Percentiles rank a stretch among this genome's conserved stretches.
Evolutionary conservation across 768 basidiomycete genomes (phyloP).

Genomic region (Trametes cubensis): DNA sequence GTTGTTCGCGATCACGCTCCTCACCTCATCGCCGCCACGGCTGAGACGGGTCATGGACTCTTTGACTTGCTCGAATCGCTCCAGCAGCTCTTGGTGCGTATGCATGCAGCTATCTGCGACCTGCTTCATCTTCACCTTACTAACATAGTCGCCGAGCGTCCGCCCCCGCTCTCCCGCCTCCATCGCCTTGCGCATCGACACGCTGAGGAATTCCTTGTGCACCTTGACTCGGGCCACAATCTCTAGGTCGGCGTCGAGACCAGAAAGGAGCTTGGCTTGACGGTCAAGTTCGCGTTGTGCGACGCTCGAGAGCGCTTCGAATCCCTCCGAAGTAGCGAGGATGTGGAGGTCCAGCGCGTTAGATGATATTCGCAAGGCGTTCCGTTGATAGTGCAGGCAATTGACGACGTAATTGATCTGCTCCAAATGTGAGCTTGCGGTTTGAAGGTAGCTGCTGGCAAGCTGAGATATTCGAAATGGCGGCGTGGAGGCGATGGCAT

Average conservation of each 20-base stretch:
- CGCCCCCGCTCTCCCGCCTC: slow-evolving; percentile 69
- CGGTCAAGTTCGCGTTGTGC: slow-evolving; percentile 66
- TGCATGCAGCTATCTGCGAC: slow-evolving; percentile 72
- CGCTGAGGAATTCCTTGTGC: slow-evolving; percentile 76
- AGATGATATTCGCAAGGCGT: slow-evolving; percentile 74
- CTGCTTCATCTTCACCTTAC: slow-evolving; percentile 74
- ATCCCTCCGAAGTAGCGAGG: slow-evolving; percentile 70
- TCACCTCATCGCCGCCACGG: slow-evolving; percentile 61
- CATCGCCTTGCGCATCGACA: slow-evolving; percentile 65
- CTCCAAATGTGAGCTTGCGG: slow-evolving; percentile 66
- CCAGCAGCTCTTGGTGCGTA: slow-evolving; percentile 68
- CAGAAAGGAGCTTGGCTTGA: slow-evolving; percentile 63
- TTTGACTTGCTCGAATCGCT: slow-evolving; percentile 58
- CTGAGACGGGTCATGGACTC: slow-evolving; percentile 54
- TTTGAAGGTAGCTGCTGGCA: slow-evolving; percentile 65
- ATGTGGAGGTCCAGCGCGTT: slow-evolving; percentile 72
- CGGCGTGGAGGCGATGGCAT: slow-evolving; percentile 67
- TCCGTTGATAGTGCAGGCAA: slow-evolving; percentile 65
- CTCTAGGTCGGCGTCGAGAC: slow-evolving; percentile 71
- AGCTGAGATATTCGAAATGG: slow-evolving; percentile 70
- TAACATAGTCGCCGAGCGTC: slow-evolving; percentile 81
- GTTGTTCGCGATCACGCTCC: slow-evolving; percentile 48
- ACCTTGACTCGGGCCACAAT: slow-evolving; percentile 67
- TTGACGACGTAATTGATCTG: slow-evolving; percentile 53
- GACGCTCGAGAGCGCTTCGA: slow-evolving; percentile 69